These are phyloP conservation scores for Aleurites moluccanus DNA, from an alignment of 441 rosid genomes.

Conservation along the genomic window DNA sequence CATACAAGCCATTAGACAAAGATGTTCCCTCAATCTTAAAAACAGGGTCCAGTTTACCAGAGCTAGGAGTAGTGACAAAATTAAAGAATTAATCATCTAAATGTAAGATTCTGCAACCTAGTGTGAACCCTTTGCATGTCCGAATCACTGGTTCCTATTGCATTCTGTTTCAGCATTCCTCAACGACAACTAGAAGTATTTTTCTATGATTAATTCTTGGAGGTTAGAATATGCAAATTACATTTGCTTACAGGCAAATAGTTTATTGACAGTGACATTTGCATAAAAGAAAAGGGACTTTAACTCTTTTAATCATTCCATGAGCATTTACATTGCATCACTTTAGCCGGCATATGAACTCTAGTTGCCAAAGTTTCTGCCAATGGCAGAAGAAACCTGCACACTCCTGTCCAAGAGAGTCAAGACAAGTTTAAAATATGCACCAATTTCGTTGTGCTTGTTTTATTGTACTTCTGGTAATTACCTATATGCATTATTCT, in stretches of 20 bases:
- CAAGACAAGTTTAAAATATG: not conserved
- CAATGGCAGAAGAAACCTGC: slow-evolving; percentile 1
- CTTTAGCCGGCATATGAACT: not conserved
- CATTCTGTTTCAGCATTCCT: slow-evolving; percentile 14
- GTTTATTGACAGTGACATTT: not conserved
- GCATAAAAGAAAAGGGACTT: not conserved
- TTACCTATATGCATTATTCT: not conserved
- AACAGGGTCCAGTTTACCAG: not conserved
- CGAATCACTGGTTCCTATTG: not conserved
- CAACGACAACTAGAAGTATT: not conserved
- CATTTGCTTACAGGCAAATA: not conserved
- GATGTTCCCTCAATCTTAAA: not conserved
- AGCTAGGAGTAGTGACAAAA: not conserved
- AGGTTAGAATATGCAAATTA: not conserved
- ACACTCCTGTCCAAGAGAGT: slow-evolving; percentile 8
- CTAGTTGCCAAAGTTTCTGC: slow-evolving; percentile 3
- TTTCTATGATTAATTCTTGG: not conserved
- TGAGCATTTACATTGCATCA: not conserved
- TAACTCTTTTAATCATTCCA: slow-evolving; percentile 4
- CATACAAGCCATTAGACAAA: not conserved
- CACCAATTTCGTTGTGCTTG: slow-evolving; percentile 21
- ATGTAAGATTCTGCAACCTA: not conserved
- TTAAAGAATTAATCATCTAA: not conserved
- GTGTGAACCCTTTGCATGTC: slow-evolving; percentile 9
- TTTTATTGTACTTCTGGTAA: slow-evolving; percentile 16